Conservation (phyloP, 1,284 basidiomycete genomes). For the Waitea zeae region DNA sequence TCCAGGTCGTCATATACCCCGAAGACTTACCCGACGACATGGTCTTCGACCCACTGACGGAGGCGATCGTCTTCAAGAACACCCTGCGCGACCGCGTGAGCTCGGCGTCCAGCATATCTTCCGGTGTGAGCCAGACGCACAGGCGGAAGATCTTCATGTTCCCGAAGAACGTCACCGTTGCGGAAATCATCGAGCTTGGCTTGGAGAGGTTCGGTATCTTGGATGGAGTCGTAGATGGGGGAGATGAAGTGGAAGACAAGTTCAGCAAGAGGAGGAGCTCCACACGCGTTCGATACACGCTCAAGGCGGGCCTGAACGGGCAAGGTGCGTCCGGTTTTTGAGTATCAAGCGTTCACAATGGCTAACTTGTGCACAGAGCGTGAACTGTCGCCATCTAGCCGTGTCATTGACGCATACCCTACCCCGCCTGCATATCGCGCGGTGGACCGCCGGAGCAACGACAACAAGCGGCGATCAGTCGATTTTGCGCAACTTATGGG, state of each 20-base stretch:
- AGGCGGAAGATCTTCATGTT: slow-evolving; percentile 70
- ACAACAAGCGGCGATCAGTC: slow-evolving; percentile 72
- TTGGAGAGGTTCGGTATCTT: slow-evolving; percentile 85
- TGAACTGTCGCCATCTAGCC: slow-evolving; percentile 60
- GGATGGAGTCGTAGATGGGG: slow-evolving; percentile 93
- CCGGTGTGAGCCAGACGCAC: slow-evolving; percentile 38
- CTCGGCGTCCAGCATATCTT: slow-evolving; percentile 20
- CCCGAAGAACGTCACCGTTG: slow-evolving; percentile 88
- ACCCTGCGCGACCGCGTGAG: slow-evolving; percentile 37
- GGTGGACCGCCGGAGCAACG: slow-evolving; percentile 38
- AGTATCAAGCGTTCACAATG: slow-evolving; percentile 2
- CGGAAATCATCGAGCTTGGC: slow-evolving; percentile 87
- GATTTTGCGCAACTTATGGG: slow-evolving; percentile 66
- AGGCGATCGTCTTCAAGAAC: slow-evolving; percentile 75
- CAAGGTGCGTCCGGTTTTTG: slow-evolving; percentile 33
- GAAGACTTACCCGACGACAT: slow-evolving; percentile 87
- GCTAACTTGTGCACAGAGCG: slow-evolving; percentile 31
- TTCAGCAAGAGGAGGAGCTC: slow-evolving; percentile 64
- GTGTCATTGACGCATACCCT: slow-evolving; percentile 72
- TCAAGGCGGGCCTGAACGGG: slow-evolving; percentile 41
- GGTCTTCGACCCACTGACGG: slow-evolving; percentile 82
- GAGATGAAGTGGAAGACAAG: slow-evolving; percentile 93
- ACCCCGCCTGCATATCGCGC: slow-evolving; percentile 57
- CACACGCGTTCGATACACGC: slow-evolving; percentile 63
- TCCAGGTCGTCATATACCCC: slow-evolving; percentile 77